These are phyloP conservation scores for Andrographis paniculata DNA, from an alignment of 305 asterid species.

Conservation along the genomic window DNA sequence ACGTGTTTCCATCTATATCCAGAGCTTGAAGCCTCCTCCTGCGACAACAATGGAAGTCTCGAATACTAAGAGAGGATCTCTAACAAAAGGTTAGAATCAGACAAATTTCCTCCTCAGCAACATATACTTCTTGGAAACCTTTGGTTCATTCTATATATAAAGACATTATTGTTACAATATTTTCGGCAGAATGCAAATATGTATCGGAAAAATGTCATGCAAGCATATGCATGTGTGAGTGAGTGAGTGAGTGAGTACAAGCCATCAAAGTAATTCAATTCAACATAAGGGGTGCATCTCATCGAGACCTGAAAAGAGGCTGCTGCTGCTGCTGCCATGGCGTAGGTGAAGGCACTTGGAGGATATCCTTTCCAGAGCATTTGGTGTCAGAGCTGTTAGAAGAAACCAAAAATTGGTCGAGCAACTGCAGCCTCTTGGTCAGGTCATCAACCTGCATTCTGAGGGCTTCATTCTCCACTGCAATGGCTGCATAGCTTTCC, in stretches of 20 bases:
- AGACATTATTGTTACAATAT: too few species aligned
- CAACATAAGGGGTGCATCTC: slow-evolving; percentile 30
- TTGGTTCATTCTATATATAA: too few species aligned
- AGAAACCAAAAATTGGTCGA: slow-evolving; percentile 27
- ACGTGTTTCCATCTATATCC: too few species aligned
- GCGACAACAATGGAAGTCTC: not conserved
- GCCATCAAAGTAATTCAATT: not conserved
- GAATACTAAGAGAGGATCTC: not conserved
- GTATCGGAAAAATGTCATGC: not conserved
- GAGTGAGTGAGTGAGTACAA: too few species aligned
- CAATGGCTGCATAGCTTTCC: slow-evolving; percentile 15
- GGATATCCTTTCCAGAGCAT: slow-evolving; percentile 16
- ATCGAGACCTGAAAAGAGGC: slow-evolving; percentile 9
- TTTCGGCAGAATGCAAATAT: too few species aligned
- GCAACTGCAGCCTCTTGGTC: slow-evolving; percentile 24
- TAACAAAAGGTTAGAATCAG: not conserved
- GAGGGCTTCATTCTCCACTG: slow-evolving; percentile 28
- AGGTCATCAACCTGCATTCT: slow-evolving; percentile 29
- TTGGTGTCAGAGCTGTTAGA: slow-evolving; percentile 3
- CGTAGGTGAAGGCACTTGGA: slow-evolving; percentile 21
- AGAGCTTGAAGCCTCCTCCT: not conserved
- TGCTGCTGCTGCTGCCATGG: slow-evolving; percentile 27
- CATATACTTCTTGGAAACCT: too few species aligned
- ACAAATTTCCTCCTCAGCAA: too few species aligned
- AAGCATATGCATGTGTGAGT: not conserved